Percentiles rank a stretch among this genome's conserved stretches.
These are phyloP conservation scores for Paecilomyces variotii DNA, from an alignment of 2,329 filamentous ascomycete genomes.

Conservation along the genomic window DNA sequence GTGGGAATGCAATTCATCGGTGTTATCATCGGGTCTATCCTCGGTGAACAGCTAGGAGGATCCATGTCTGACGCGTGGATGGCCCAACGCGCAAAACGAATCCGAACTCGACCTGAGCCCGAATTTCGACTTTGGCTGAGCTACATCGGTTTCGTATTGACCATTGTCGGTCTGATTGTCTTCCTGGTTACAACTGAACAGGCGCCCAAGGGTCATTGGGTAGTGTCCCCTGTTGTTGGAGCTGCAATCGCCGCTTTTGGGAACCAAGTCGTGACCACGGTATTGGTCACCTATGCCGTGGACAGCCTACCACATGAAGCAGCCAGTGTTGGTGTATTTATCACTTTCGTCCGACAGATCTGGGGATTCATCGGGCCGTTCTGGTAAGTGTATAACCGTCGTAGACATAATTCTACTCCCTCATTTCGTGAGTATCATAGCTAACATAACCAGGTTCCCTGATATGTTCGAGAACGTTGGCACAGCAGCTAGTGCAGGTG, in stretches of 20 bases:
- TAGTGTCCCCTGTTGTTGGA: conserved; percentile 50
- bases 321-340: conserved; percentile 50
- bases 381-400: conserved; percentile 8
- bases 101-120: conserved; percentile 32
- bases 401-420: neutral
- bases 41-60: conserved; percentile 54
- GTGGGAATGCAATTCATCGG: conserved; percentile 52
- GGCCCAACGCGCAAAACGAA: conserved; percentile 27
- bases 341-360: conserved; percentile 48
- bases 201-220: conserved; percentile 39
- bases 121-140: conserved; percentile 52
- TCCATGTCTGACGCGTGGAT: conserved; percentile 50
- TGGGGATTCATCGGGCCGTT: conserved; percentile 45
- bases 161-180: conserved; percentile 46
- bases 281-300: conserved; percentile 53
- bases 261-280: conserved; percentile 55
- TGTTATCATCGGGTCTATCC: conserved; percentile 49
- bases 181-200: conserved; percentile 47
- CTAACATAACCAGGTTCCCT: conserved; percentile 18
- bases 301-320: conserved; percentile 49
- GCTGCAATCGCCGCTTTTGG: conserved; percentile 46
- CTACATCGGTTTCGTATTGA: conserved; percentile 45
- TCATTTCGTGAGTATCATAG: neutral
- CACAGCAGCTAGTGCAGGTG: conserved; percentile 19
- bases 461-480: conserved; percentile 27